Base-by-base conservation (phyloP, 352 stramenopile species). In the Globisporangium barbulae region DNA sequence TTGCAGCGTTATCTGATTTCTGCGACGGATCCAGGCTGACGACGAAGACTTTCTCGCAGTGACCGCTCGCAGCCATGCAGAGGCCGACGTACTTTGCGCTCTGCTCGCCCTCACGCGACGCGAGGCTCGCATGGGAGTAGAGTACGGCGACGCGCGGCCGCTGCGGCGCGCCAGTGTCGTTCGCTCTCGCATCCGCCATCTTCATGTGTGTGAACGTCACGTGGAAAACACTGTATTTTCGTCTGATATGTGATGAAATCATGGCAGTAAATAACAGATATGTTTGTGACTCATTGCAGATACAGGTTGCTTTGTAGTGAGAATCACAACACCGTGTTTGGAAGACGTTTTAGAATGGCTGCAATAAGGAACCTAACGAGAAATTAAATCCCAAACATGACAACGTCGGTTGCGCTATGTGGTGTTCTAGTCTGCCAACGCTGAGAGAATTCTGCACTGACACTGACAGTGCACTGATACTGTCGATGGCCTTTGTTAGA, bases 61-160 rank as follows among this genome's bases (percentile, higher is more conserved):
- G 68, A 9, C 81, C 78, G 17, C 78, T 87, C 13, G 71, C 68
- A 6, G 75, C 77, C 53, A 89, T 22, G 48, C 75, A 85, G 9
- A 93, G 63, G 8, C 76, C 80, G 44, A 91, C 45, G 61, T 89
- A 93, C 59, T 73, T 76, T 52, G 84, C 84, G 21, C 89, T 66
- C 31, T 81, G 73, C 69, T 80, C 72, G 25, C 81, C 71, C 67
- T 93, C 84, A n/a, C 69, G 67, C 30, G 78, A 88, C 21, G 73
- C 41, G 9, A 48, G 59, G 64, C 82, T 89, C 21, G 33, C 63
- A 31, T 68, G 68, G 54, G 81, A 81, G 72, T 88, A 89, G 53
- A 93, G 59, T 35, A 93, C 62, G 21, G 67, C 82, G 21, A 91
- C 76, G 52, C 69, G 53, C 12, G 80, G 76, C 17, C 60, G 65